Evolutionary conservation across 2,329 filamentous ascomycete genomes (phyloP).

Genomic region (Fusarium stilboides): DNA sequence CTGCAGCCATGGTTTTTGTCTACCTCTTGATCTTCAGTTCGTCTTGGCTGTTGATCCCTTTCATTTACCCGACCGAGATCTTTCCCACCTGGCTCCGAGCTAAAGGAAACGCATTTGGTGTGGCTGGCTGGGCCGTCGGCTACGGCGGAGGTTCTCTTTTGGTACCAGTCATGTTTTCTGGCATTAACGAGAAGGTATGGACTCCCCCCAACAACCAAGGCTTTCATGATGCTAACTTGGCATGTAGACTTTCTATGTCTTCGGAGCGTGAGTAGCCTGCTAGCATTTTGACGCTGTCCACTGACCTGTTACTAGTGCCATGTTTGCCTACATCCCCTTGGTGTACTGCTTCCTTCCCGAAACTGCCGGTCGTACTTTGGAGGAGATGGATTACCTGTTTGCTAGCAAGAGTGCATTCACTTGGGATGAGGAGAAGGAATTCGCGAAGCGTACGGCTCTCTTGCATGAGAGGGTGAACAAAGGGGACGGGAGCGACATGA

Average conservation of each 20-base stretch:
- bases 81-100: conserved; percentile 51
- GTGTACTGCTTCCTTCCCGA: conserved; percentile 23
- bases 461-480: conserved; percentile 4
- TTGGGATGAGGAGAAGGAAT: conserved; percentile 20
- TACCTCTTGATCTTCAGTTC: conserved; percentile 52
- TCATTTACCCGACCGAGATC: conserved; percentile 52
- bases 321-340: conserved; percentile 17
- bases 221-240: background rate
- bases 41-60: conserved; percentile 52
- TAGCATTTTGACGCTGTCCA: too few species aligned
- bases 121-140: conserved; percentile 45
- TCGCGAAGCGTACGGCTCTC: conserved; percentile 5
- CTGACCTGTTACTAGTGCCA: conserved; percentile 11
- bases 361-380: conserved; percentile 15
- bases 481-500: background rate
- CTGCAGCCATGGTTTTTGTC: conserved; percentile 52
- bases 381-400: conserved; percentile 19
- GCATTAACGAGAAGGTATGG: conserved; percentile 21
- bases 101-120: conserved; percentile 50
- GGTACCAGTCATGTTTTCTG: conserved; percentile 17
- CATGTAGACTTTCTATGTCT: conserved; percentile 16
- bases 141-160: conserved; percentile 29
- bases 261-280: conserved; percentile 7
- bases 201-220: background rate
- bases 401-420: conserved; percentile 21